Evolutionary conservation across 2,329 filamentous ascomycete species (phyloP).

Genomic region (Cadophora luteo-olivacea): DNA sequence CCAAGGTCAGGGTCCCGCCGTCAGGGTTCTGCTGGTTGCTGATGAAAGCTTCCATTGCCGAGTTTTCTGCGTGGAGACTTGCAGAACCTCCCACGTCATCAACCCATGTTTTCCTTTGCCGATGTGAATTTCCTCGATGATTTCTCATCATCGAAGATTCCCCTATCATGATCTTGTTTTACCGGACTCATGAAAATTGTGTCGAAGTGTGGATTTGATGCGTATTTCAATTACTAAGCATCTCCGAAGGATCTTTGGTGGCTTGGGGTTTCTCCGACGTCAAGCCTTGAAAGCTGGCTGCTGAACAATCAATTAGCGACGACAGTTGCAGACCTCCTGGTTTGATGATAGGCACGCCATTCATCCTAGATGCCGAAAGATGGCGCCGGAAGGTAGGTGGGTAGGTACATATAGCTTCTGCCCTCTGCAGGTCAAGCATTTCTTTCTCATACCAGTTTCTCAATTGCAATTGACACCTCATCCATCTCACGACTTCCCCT

Average conservation of each 20-base stretch:
- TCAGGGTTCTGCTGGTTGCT: too few species aligned
- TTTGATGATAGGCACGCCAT: conserved; percentile 7
- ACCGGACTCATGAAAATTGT: not conserved
- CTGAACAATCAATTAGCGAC: conserved; percentile 16
- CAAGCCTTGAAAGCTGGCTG: not conserved
- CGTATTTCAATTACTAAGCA: conserved; percentile 17
- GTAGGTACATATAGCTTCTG: conserved; percentile 13
- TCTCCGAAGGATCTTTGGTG: not conserved
- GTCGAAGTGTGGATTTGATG: not conserved
- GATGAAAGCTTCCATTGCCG: not conserved
- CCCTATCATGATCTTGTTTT: not conserved
- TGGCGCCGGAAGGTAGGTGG: not conserved
- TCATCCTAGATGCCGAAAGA: not conserved
- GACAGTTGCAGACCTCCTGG: not conserved
- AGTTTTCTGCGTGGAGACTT: not conserved
- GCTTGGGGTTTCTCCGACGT: conserved; percentile 13
- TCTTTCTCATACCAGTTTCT: not conserved
- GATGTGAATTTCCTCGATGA: not conserved
- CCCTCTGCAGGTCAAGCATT: not conserved
- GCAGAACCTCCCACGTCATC: conserved; percentile 1
- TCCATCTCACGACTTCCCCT: not conserved
- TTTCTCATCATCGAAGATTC: not conserved
- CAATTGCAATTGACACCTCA: not conserved
- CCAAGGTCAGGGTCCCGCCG: too few species aligned
- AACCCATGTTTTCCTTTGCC: not conserved